phyloP scores from a whole-genome alignment of 2,329 filamentous ascomycete genomes.

The Penicillium griseofulvum region DNA sequence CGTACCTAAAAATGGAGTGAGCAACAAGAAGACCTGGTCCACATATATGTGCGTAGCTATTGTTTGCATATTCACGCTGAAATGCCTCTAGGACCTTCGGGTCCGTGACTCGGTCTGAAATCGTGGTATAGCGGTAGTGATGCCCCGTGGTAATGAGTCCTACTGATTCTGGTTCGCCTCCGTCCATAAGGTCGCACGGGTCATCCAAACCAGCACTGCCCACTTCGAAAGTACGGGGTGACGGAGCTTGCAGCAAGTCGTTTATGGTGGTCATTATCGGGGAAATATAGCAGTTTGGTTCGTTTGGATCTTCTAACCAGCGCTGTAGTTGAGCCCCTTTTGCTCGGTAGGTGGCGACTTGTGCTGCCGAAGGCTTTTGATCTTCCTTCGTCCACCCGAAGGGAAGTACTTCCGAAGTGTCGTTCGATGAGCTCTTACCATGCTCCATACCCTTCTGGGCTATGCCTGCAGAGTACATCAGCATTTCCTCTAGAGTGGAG shows the following conservation, averaged over 20 bases:
- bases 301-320: not conserved
- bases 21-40: not conserved
- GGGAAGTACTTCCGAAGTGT: no score
- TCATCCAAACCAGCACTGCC: accelerated
- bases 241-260: not conserved
- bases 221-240: not conserved
- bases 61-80: not conserved
- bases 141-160: not conserved
- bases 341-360: not conserved
- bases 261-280: not conserved
- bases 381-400: no score
- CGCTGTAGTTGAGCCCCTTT: not conserved
- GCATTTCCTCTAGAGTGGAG: no score
- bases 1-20: not conserved
- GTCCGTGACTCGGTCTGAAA: not conserved
- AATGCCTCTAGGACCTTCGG: no score
- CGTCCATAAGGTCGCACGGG: not conserved
- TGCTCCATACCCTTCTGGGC: no score
- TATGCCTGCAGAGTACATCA: no score
- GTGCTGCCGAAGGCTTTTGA: not conserved
- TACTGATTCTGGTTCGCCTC: not conserved
- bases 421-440: no score
- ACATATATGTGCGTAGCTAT: not conserved
- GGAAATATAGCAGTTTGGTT: not conserved
- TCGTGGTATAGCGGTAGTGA: not conserved